Conservation (phyloP, 495 filamentous ascomycete genomes). For the Penicillium herquei region DNA sequence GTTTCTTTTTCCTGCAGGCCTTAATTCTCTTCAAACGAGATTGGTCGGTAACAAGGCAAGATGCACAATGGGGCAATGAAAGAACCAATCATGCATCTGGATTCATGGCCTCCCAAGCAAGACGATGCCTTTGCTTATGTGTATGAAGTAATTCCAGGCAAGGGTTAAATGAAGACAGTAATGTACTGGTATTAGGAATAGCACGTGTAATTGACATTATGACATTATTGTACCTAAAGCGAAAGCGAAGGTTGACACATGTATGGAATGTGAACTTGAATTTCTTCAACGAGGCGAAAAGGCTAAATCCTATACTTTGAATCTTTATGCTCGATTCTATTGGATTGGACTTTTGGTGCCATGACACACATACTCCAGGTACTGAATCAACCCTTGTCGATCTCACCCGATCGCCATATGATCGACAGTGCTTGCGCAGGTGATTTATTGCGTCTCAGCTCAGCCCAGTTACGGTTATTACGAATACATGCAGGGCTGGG, state of each 20-base stretch:
- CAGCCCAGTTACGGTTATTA: constrained; percentile 20
- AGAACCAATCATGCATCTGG: constrained; percentile 9
- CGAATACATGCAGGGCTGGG: constrained; percentile 11
- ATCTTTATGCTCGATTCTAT: no score
- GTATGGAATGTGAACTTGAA: no score
- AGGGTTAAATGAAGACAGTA: constrained; percentile 3
- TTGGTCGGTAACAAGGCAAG: constrained; percentile 6
- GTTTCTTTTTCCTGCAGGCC: not conserved
- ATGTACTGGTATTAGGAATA: no score
- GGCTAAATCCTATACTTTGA: no score
- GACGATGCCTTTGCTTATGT: not conserved
- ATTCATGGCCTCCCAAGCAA: not conserved
- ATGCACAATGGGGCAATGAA: constrained; percentile 4
- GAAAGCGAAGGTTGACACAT: no score
- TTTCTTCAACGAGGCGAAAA: no score
- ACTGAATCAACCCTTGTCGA: constrained; percentile 5
- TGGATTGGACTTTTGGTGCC: no score
- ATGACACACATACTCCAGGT: no score
- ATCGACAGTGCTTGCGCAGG: constrained; percentile 27
- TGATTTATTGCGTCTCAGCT: constrained; percentile 29
- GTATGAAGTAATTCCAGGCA: constrained; percentile 4
- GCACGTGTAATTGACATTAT: no score
- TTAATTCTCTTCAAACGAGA: constrained; percentile 3
- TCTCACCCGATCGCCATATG: constrained; percentile 14
- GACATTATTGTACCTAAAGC: no score